Conservation (phyloP, 2,329 filamentous ascomycete species). For the Talaromyces marneffei region DNA sequence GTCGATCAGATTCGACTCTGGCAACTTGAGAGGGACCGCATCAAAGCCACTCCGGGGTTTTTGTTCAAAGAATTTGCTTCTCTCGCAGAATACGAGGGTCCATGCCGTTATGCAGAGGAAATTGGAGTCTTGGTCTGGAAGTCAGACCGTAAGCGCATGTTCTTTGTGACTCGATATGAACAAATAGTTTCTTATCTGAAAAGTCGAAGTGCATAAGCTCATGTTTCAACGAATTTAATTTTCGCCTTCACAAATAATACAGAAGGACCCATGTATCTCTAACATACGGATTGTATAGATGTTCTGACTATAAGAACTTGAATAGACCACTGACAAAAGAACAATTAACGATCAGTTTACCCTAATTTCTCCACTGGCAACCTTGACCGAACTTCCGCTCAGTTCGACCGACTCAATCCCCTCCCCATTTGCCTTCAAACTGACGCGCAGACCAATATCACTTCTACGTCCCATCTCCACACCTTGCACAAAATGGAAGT, state of each 20-base stretch:
- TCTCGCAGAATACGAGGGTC: slow-evolving; percentile 55
- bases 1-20: slow-evolving; percentile 96
- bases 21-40: slow-evolving; percentile 95
- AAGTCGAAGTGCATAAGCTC: slow-evolving; percentile 37
- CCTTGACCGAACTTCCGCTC: slow-evolving; percentile 31
- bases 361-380: slow-evolving; percentile 30
- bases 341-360: slow-evolving; percentile 7
- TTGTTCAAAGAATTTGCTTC: slow-evolving; percentile 83
- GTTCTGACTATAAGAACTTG: not conserved
- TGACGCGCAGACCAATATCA: slow-evolving; percentile 33
- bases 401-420: slow-evolving; percentile 30
- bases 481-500: slow-evolving; percentile 57
- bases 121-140: slow-evolving; percentile 87
- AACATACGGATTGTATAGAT: not conserved
- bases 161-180: slow-evolving; percentile 88
- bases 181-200: slow-evolving; percentile 78
- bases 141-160: slow-evolving; percentile 70
- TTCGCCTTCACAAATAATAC: not conserved
- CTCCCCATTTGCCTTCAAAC: slow-evolving; percentile 18
- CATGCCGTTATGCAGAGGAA: slow-evolving; percentile 67
- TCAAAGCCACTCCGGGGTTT: slow-evolving; percentile 77
- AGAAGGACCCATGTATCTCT: not conserved
- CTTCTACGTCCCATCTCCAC: slow-evolving; percentile 59
- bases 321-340: not conserved
- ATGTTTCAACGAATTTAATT: not conserved